These are phyloP conservation scores for Pelagophyceae sp. DNA, from an alignment of 352 stramenopile genomes.

Conservation along the genomic window DNA sequence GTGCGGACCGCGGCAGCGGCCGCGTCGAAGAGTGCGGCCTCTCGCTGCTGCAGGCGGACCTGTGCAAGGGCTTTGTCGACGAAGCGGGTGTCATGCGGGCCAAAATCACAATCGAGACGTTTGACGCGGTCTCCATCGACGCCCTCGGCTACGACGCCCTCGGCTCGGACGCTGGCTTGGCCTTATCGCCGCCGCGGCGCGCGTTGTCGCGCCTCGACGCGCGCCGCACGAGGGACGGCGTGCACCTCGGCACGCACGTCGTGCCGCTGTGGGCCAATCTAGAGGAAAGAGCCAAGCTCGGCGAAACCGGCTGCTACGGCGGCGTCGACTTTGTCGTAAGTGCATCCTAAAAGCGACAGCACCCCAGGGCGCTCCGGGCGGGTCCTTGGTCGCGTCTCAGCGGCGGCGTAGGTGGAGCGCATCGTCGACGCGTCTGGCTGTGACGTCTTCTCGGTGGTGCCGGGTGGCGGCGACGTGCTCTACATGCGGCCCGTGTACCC, in stretches of 20 bases:
- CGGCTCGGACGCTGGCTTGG: neutral
- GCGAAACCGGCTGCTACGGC: conserved; percentile 10
- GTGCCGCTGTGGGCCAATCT: neutral
- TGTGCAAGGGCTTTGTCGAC: neutral
- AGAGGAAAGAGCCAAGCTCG: neutral
- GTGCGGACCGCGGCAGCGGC: neutral
- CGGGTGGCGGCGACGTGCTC: neutral
- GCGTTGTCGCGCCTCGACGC: neutral
- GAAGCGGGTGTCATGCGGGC: neutral
- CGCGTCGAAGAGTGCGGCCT: neutral
- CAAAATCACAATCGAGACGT: too few relatives aligned
- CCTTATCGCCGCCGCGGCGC: too few relatives aligned
- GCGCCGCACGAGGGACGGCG: neutral
- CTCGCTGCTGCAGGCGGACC: neutral
- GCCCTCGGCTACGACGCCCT: neutral
- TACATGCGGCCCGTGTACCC: conserved; percentile 1
- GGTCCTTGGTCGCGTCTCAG: too few relatives aligned
- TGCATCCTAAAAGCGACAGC: too few relatives aligned
- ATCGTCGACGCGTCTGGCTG: neutral
- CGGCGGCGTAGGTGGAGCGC: too few relatives aligned
- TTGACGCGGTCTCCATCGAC: neutral
- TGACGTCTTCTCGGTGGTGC: neutral
- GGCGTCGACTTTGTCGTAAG: conserved; percentile 13
- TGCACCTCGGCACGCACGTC: neutral
- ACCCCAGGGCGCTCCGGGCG: too few relatives aligned